Conservation (phyloP, 148 eudicot genomes). For the Nepenthes gracilis region DNA sequence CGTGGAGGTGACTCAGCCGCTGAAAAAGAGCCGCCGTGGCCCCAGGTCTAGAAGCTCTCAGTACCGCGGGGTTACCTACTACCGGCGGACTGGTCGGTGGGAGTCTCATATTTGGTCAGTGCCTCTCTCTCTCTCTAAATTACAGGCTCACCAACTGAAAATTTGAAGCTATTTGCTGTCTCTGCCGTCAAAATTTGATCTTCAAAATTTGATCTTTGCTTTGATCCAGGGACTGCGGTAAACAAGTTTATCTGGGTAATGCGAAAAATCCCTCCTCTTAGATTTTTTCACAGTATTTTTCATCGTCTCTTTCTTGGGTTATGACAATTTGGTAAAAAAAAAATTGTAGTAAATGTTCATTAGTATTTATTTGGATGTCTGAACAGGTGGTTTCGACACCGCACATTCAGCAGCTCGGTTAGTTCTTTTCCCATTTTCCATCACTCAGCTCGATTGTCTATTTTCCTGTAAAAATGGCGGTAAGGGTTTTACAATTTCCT, state of each 20-base stretch:
- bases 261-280: no score
- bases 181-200: neutral
- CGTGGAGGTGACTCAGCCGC: constrained; percentile 26
- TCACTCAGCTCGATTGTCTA: neutral
- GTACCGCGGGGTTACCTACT: constrained; percentile 85
- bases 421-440: constrained; percentile 11
- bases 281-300: neutral
- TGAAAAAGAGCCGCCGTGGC: constrained; percentile 83
- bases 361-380: neutral
- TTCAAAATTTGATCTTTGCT: neutral
- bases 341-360: neutral
- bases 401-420: constrained; percentile 99
- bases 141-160: neutral
- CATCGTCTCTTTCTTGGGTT: neutral
- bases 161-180: neutral
- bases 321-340: constrained; percentile 1
- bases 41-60: constrained; percentile 93
- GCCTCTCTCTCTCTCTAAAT: neutral
- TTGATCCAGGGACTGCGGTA: constrained; percentile 89
- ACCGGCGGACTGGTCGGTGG: constrained; percentile 97
- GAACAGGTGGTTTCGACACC: constrained; percentile 93
- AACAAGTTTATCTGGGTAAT: constrained; percentile 92
- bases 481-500: neutral
- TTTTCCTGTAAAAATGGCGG: neutral
- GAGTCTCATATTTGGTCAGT: constrained; percentile 89